Evolutionary conservation across 345 rosid genomes (phyloP).

Genomic region (Orychophragmus violaceus): DNA sequence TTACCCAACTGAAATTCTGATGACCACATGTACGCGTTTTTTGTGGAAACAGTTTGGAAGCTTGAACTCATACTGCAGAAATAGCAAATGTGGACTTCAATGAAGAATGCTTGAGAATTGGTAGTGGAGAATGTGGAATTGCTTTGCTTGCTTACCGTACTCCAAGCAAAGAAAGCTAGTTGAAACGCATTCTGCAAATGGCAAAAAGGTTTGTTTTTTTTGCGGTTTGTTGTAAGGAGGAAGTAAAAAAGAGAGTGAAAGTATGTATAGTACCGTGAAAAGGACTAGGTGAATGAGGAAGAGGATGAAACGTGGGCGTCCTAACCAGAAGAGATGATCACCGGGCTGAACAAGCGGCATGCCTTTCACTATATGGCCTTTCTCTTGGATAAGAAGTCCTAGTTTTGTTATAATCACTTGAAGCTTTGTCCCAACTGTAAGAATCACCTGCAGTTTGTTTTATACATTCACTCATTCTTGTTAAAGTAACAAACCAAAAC

Average conservation of each 20-base stretch:
- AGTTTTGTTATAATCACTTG: slow-evolving; percentile 88
- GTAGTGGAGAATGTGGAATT: neutral
- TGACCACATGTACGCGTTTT: slow-evolving; percentile 39
- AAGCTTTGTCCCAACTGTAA: slow-evolving; percentile 79
- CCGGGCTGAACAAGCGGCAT: slow-evolving; percentile 77
- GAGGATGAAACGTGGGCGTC: slow-evolving; percentile 66
- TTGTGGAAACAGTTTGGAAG: slow-evolving; percentile 60
- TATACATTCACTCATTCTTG: neutral
- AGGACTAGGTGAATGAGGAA: slow-evolving; percentile 81
- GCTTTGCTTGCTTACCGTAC: slow-evolving; percentile 48
- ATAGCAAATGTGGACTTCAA: neutral
- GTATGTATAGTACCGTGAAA: slow-evolving; percentile 57
- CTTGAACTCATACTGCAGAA: slow-evolving; percentile 55
- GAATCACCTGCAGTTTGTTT: slow-evolving; percentile 49
- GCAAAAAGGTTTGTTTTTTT: neutral
- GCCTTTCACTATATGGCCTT: slow-evolving; percentile 74
- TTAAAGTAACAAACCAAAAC: neutral
- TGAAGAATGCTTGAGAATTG: neutral
- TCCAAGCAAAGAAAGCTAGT: slow-evolving; percentile 79
- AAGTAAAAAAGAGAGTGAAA: neutral
- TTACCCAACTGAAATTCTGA: slow-evolving; percentile 79
- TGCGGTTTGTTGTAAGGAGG: neutral
- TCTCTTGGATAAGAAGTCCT: slow-evolving; percentile 66
- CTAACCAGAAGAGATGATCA: slow-evolving; percentile 91
- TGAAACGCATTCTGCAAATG: slow-evolving; percentile 78